A percentile compares a stretch with the other conserved stretches of the same genome.
These are phyloP conservation scores for Grigorovia jiainica DNA, from an alignment of 805 yeast genomes.

Conservation along the genomic window DNA sequence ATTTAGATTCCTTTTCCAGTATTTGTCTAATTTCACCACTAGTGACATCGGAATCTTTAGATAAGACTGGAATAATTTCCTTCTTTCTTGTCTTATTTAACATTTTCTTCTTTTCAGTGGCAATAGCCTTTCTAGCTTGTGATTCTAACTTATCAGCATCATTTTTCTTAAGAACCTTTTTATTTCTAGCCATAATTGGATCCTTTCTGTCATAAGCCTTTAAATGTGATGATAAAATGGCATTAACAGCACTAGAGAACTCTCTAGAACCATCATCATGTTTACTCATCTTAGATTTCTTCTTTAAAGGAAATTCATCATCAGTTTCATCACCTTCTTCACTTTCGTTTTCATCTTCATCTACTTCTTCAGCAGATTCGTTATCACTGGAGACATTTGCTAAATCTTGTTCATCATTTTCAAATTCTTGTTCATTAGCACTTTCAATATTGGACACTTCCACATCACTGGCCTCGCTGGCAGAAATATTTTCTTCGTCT, in stretches of 20 bases:
- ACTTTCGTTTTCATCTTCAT: constrained; percentile 14
- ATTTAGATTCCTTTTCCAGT: constrained; percentile 55
- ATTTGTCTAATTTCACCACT: constrained; percentile 38
- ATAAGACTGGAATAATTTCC: constrained; percentile 50
- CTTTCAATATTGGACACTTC: background rate
- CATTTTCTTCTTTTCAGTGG: constrained; percentile 59
- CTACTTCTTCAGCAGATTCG: constrained; percentile 15
- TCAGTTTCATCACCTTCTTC: constrained; percentile 25
- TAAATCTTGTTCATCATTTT: constrained; percentile 14
- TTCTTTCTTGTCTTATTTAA: constrained; percentile 60
- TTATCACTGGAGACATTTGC: constrained; percentile 15
- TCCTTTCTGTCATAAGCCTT: constrained; percentile 85
- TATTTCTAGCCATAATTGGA: constrained; percentile 85
- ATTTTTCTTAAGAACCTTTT: constrained; percentile 54
- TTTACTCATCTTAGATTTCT: constrained; percentile 47
- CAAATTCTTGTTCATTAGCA: constrained; percentile 1
- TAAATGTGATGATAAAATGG: constrained; percentile 73
- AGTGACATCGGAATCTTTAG: constrained; percentile 35
- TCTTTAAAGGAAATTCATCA: constrained; percentile 37
- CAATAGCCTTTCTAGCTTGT: constrained; percentile 64
- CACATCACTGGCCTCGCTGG: background rate
- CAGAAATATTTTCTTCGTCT: background rate
- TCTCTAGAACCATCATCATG: constrained; percentile 62
- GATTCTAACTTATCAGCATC: constrained; percentile 76
- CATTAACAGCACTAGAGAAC: constrained; percentile 75